Conservation (phyloP, 768 basidiomycete genomes). For the Tylopilus cervinicoccineus region DNA sequence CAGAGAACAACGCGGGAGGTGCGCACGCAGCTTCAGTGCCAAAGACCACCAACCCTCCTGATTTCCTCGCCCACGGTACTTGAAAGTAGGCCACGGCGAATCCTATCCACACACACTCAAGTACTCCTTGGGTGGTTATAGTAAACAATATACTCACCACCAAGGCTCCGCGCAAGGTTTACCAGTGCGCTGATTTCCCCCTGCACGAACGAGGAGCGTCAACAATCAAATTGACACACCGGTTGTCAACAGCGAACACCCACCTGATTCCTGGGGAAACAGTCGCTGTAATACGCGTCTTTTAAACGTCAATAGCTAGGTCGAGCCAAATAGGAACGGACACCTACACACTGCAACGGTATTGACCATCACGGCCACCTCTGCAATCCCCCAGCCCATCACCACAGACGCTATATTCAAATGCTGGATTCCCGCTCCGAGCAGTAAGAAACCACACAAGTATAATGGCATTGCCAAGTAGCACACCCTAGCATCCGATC, state of each 20-base stretch:
- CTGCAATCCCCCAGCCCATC: conserved; percentile 44
- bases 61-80: conserved; percentile 36
- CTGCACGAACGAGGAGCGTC: conserved; percentile 5
- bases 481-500: conserved; percentile 25
- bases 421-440: conserved; percentile 37
- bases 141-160: conserved; percentile 17
- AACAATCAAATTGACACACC: neutral
- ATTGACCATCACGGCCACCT: conserved; percentile 34
- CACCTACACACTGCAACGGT: conserved; percentile 39
- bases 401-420: conserved; percentile 30
- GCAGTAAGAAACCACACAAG: conserved; percentile 38
- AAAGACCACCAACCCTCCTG: conserved; percentile 33
- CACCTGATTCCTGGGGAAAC: conserved; percentile 34
- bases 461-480: conserved; percentile 40
- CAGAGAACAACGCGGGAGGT: neutral
- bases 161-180: conserved; percentile 36
- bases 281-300: conserved; percentile 40
- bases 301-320: neutral
- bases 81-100: conserved; percentile 40
- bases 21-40: conserved; percentile 39
- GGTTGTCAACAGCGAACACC: neutral
- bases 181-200: conserved; percentile 44
- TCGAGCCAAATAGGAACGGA: neutral
- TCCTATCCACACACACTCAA: conserved; percentile 9
- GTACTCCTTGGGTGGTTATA: neutral